Evolutionary conservation across 805 yeast species (phyloP), one percentile per base, ranked within the genome.

Genomic region (Sporopachydermia quercuum): DNA sequence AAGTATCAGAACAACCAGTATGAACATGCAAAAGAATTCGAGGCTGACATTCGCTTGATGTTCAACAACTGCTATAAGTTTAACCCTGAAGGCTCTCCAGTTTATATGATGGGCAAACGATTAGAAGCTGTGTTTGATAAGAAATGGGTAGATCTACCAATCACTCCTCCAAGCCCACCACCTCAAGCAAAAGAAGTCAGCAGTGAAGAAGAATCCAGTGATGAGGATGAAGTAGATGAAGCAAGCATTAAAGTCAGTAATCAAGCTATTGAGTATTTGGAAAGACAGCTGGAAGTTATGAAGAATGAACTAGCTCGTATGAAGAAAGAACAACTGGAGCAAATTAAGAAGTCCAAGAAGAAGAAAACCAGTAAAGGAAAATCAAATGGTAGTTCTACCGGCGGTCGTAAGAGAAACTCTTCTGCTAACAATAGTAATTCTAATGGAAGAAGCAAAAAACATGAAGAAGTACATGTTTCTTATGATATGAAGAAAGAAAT

Each of bases 21-120:
- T 57, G 89, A 82, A 53, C 76, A 78, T 41, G 91, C 86, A 15
- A 94, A 82, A 44, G 87, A 83, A 46, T 86, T 89, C 54, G 94
- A 80, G 54, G 61, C 60, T 35, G 98, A 91, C 54, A 72, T 89
- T 30, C 69, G 84, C 42, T 68, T 86, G 44, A 82, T 91, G 43
- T 87, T 91, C 63, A 66, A 71, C 45, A 89, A 91, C 61, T 89
- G 97, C 62, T 91, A 84, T 57, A 66, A 70, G 13, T 91, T 89
- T 64, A 91, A 91, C 59, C 97, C 98, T 2, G 94, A 82, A 50
- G 94, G 96, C n/a, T 78, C 94, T 3, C 94, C 94, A 38, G 98
- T 91, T 30, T 85, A 87, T 57, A 71, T 74, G 70, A 81, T 91
- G 94, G 98, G 97, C 15, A 94, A 84, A 56, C 71, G 86, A 49